These are phyloP conservation scores for Heliamphora exappendiculata DNA, from an alignment of 148 eudicot species.

Conservation along the genomic window DNA sequence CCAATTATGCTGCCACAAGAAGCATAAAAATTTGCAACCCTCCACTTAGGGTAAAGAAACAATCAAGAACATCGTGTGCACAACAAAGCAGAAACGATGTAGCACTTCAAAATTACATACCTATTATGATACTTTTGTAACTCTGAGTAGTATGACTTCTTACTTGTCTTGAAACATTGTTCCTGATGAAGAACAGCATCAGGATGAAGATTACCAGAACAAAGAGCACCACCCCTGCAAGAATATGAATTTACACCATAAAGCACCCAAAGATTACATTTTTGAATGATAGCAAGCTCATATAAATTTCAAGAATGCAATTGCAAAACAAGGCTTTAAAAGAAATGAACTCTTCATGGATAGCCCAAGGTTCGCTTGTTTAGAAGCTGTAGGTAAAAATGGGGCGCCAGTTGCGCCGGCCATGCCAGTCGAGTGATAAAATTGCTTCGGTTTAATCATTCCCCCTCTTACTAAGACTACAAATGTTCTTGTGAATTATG, in stretches of 20 bases:
- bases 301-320: neutral
- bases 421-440: no score
- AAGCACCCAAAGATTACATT: slow-evolving; percentile 5
- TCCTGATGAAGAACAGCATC: slow-evolving; percentile 57
- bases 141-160: slow-evolving; percentile 61
- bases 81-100: neutral
- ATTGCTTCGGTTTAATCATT: no score
- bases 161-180: slow-evolving; percentile 43
- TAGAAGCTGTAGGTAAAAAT: no score
- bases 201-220: slow-evolving; percentile 76
- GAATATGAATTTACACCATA: slow-evolving; percentile 9
- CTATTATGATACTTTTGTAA: slow-evolving; percentile 63
- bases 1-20: slow-evolving; percentile 66
- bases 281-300: neutral
- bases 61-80: neutral
- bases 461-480: no score
- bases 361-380: neutral
- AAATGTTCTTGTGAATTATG: no score
- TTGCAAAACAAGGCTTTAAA: neutral
- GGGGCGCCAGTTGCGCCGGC: no score
- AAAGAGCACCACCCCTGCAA: slow-evolving; percentile 68
- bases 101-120: slow-evolving; percentile 31
- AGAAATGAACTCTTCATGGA: neutral
- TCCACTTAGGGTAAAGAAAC: slow-evolving; percentile 1
- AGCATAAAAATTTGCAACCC: slow-evolving; percentile 7